A percentile compares a stretch with the other conserved stretches of the same genome.
Evolutionary conservation across 1,284 basidiomycete genomes (phyloP).

Genomic region (Pseudozyma tsukubaensis): DNA sequence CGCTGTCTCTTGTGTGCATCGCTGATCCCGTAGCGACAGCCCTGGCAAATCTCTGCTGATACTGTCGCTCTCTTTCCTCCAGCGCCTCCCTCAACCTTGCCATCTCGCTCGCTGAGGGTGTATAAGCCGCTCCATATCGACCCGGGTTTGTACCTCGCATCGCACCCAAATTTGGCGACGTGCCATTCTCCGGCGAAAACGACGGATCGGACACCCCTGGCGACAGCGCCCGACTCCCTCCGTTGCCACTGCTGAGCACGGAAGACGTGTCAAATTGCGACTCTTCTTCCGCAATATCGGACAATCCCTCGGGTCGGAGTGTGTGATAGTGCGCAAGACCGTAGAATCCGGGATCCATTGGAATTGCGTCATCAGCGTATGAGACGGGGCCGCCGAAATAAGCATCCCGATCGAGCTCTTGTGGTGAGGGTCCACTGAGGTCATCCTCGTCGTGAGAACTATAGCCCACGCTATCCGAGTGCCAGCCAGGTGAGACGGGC

Average conservation of each 20-base stretch:
- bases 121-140: conserved; percentile 19
- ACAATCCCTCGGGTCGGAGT: conserved; percentile 51
- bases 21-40: background rate
- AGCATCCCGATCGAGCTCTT: conserved; percentile 26
- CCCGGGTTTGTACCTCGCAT: conserved; percentile 16
- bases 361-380: conserved; percentile 42
- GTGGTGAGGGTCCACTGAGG: conserved; percentile 20
- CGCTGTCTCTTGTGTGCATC: background rate
- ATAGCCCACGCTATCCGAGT: conserved; percentile 12
- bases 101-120: conserved; percentile 38
- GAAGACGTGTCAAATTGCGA: conserved; percentile 40
- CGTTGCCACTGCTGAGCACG: conserved; percentile 37
- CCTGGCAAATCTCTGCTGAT: conserved; percentile 25
- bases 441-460: conserved; percentile 21
- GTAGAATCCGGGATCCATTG: conserved; percentile 49
- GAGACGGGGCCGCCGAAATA: conserved; percentile 31
- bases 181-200: conserved; percentile 22
- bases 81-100: conserved; percentile 42
- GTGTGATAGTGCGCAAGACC: conserved; percentile 53
- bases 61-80: conserved; percentile 43
- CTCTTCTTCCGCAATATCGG: conserved; percentile 61
- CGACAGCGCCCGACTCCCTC: conserved; percentile 16
- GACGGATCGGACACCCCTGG: conserved; percentile 16
- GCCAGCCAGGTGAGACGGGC: conserved; percentile 29
- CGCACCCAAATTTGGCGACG: conserved; percentile 17